These are phyloP conservation scores for Penicillium lagena DNA, from an alignment of 495 filamentous ascomycete genomes.

Conservation along the genomic window DNA sequence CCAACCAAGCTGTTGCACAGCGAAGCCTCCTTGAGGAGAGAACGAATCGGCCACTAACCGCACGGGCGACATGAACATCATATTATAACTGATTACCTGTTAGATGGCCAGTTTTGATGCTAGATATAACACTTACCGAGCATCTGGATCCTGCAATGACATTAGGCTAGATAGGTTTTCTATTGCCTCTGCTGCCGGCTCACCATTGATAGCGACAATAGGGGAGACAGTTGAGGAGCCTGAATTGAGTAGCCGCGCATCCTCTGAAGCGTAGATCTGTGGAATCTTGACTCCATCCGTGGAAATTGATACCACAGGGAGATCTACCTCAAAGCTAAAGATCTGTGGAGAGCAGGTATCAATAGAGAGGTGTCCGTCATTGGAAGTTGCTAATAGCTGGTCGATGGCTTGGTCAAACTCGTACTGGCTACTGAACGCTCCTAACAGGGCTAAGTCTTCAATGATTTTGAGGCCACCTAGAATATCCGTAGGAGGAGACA, in stretches of 20 bases:
- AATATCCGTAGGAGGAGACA: conserved; percentile 42
- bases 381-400: neutral
- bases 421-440: neutral
- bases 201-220: neutral
- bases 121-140: neutral
- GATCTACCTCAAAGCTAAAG: neutral
- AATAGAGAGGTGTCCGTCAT: neutral
- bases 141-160: neutral
- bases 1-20: too few relatives aligned
- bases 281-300: neutral
- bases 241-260: neutral
- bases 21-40: too few relatives aligned
- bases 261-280: neutral
- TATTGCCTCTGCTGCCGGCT: neutral
- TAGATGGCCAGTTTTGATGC: too few relatives aligned
- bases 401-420: neutral
- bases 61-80: too few relatives aligned
- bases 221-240: neutral
- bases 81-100: too few relatives aligned
- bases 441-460: conserved; percentile 18
- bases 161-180: neutral
- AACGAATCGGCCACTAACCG: too few relatives aligned
- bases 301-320: conserved; percentile 1
- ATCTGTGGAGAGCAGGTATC: neutral
- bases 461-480: conserved; percentile 28